These are phyloP conservation scores for Leishmania tarentolae DNA, from an alignment of 208 protist species.

Conservation along the genomic window DNA sequence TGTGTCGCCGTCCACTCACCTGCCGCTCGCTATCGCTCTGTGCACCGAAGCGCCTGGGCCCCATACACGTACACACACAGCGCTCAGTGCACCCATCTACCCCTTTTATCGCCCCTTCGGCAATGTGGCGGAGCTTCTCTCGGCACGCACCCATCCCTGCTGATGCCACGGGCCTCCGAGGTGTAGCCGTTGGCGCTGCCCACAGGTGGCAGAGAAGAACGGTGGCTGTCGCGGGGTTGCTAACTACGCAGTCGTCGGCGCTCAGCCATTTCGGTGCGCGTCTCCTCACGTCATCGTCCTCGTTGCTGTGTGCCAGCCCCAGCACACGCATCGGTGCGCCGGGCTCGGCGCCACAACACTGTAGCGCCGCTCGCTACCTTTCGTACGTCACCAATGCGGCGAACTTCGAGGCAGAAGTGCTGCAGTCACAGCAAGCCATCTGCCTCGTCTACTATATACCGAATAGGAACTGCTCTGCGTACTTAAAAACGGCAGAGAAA, in stretches of 20 bases:
- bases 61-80: background rate
- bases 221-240: background rate
- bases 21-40: background rate
- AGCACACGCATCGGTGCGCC: background rate
- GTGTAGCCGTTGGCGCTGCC: background rate
- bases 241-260: background rate
- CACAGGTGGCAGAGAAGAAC: background rate
- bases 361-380: constrained; percentile 6
- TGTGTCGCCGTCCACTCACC: background rate
- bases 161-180: background rate
- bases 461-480: constrained; percentile 66
- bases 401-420: constrained; percentile 80
- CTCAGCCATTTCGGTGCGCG: background rate
- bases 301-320: background rate
- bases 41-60: background rate
- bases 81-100: background rate
- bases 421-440: constrained; percentile 90
- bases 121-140: background rate
- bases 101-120: background rate
- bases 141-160: background rate
- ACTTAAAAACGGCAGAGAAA: constrained; percentile 59
- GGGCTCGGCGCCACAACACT: background rate
- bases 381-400: constrained; percentile 61
- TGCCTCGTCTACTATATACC: constrained; percentile 82
- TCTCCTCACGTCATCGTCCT: background rate